Percentiles rank a stretch among this genome's conserved stretches.
phyloP scores from a whole-genome alignment of 495 filamentous ascomycete species.

The Aspergillus heteromorphus region DNA sequence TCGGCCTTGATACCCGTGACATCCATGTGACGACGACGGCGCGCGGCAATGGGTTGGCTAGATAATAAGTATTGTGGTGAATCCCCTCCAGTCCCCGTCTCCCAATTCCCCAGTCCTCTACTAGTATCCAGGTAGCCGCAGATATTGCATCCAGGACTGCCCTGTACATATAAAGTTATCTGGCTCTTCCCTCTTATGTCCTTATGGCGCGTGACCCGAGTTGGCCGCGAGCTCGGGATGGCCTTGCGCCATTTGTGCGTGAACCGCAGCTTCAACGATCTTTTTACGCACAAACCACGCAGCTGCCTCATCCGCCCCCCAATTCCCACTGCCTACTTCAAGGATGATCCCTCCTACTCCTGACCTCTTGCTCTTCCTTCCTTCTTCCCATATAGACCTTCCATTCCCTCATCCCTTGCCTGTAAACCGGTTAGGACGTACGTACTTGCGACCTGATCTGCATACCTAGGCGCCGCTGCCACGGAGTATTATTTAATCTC shows the following conservation, averaged over 20 bases:
- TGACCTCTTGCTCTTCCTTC: not conserved
- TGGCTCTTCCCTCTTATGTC: too few species aligned
- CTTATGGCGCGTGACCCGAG: too few species aligned
- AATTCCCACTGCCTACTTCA: not conserved
- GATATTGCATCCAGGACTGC: too few species aligned
- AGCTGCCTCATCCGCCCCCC: slow-evolving; percentile 14
- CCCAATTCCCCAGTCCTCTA: too few species aligned
- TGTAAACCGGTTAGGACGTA: too few species aligned
- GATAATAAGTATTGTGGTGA: slow-evolving; percentile 46
- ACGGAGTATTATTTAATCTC: not conserved
- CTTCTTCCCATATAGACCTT: not conserved
- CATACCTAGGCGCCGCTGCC: not conserved
- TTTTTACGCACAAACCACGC: slow-evolving; percentile 36
- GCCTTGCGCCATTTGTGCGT: slow-evolving; percentile 47
- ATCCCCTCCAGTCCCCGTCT: not conserved
- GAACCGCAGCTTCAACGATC: slow-evolving; percentile 13
- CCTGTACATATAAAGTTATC: too few species aligned
- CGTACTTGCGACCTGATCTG: not conserved
- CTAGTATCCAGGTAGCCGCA: too few species aligned
- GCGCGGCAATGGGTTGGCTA: slow-evolving; percentile 30
- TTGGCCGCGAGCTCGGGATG: too few species aligned
- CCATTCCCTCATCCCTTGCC: not conserved
- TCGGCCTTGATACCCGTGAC: slow-evolving; percentile 26
- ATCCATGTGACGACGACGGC: slow-evolving; percentile 27
- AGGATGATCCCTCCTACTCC: too few species aligned